Base-by-base conservation (phyloP, 2,329 filamentous ascomycete species). In the Paecilomyces fulvus region DNA sequence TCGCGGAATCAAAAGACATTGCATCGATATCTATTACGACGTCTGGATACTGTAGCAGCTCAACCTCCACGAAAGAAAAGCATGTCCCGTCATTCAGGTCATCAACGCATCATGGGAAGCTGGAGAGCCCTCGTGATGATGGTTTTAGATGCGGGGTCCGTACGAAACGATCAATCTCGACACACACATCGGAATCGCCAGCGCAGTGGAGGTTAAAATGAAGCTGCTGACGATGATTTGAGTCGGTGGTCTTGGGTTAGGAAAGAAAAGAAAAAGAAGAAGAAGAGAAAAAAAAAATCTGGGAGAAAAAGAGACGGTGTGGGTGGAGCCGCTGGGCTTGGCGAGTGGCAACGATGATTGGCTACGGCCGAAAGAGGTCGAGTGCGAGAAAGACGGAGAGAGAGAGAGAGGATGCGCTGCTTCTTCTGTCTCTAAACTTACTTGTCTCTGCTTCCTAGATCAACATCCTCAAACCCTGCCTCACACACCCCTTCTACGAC, bases 101-200 rank as follows among this genome's bases (percentile, higher is more conserved):
- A 76, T 76, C 73, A 75, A 64, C 73, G 71, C 65, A 70, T 76
- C 71, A 71, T 75, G 72, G 67, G 37, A 59, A 72, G 68, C 68
- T 64, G 51, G 30, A 61, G 60, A 74, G 72, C 70, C 72, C 73
- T 90, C 86, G 83, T 84, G 82, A 84, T 82, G 81, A 89, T 86
- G 86, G 87, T 90, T 90, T 90, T 90, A 87, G 78, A 86, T 83
- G 82, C 82, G 85, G 81, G 74, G 72, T 74, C 57, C 51, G 59
- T 59, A 56, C 59, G 61, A 63, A 56, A 61, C 68, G 59, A 67
- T 80, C 78, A 67, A 75, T 90, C 86, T 89, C 76, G 86, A 87
- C 86, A 75, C 79, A 82, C 82, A 73, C 81, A 82, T 83, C 83
- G 83, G 83, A 87, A 79, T 86, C 83, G 80, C 79, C 83, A 87